Evolutionary conservation across 2,329 filamentous ascomycete genomes (phyloP).

Genomic region (Sporothrix variecibatus): DNA sequence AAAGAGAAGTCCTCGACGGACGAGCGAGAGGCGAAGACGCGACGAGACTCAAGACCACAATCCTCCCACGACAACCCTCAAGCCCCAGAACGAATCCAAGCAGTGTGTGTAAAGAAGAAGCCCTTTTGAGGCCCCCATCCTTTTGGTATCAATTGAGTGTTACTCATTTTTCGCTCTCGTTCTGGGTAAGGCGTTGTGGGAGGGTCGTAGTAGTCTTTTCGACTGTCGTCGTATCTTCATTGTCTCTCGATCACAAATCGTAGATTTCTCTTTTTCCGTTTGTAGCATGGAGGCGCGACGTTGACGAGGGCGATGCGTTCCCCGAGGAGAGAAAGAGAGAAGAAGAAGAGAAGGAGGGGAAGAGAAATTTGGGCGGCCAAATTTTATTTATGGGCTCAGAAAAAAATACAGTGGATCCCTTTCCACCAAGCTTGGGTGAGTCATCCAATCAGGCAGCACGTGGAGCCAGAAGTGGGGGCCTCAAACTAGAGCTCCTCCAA

Average conservation of each 20-base stretch:
- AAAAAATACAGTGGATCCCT: conserved; percentile 20
- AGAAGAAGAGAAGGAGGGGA: background rate
- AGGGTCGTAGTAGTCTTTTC: background rate
- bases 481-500: background rate
- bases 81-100: background rate
- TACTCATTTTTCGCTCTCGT: background rate
- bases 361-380: background rate
- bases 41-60: background rate
- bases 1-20: background rate
- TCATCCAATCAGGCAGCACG: conserved; percentile 22
- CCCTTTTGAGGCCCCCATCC: conserved; percentile 24
- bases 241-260: background rate
- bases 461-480: background rate
- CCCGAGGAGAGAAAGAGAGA: conserved; percentile 14
- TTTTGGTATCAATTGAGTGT: conserved; percentile 19
- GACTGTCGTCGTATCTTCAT: background rate
- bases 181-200: conserved; percentile 4
- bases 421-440: background rate
- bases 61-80: background rate
- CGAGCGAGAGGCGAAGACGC: background rate
- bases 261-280: conserved; percentile 30
- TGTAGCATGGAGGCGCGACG: conserved; percentile 34
- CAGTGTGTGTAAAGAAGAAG: conserved; percentile 16
- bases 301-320: conserved; percentile 33
- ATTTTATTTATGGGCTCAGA: conserved; percentile 23